Evolutionary conservation across 805 yeast species (phyloP), one percentile per base, ranked within the genome.

Genomic region (Suhomyces tanzawaensis): DNA sequence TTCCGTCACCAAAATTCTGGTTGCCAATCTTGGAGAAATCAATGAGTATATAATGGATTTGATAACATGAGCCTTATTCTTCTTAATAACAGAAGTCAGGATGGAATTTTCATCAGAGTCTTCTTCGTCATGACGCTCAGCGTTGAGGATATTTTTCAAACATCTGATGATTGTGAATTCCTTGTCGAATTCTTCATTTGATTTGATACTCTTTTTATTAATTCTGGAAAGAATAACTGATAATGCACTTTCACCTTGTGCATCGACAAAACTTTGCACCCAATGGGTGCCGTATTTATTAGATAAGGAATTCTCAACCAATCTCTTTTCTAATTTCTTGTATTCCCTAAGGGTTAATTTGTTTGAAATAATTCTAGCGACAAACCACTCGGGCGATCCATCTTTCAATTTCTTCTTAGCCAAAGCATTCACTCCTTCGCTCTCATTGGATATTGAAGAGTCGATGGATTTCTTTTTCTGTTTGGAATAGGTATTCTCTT

Each of bases 201-300:
- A 63, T 45, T 69, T 69, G 43, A 68, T 67, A 40, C 69, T 63
- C 42, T 67, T 64, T 40, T 59, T 63, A 46, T 66, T 69, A 25
- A 68, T 56, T 27, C 70, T 51, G 3, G 64, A 51, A 17, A 69
- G 55, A 11, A 64, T 55, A 4, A 64, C 71, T 0, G 71, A 58
- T 9, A 69, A 54, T 0, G 73, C 73, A 3, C 68, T 58, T 39
- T 69, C 73, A 14, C 74, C 74, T 46, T 69, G 72, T 1, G 64
- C 62, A n/a, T 55, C 58, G n/a, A 54, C 49, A 44, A 69, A 69
- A 4, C 42, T 47, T 27, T 47, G 51, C 3, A 58, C 49, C 72
- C 72, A 69, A 12, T 37, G 36, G 8, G 41, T 32, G 11, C 54
- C 49, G 5, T 51, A 42, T 32, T 55, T 58, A 7, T 56, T 41